Percentiles rank a stretch among this genome's conserved stretches.
phyloP scores from a whole-genome alignment of 441 rosid species.

The Erodium trifolium region DNA sequence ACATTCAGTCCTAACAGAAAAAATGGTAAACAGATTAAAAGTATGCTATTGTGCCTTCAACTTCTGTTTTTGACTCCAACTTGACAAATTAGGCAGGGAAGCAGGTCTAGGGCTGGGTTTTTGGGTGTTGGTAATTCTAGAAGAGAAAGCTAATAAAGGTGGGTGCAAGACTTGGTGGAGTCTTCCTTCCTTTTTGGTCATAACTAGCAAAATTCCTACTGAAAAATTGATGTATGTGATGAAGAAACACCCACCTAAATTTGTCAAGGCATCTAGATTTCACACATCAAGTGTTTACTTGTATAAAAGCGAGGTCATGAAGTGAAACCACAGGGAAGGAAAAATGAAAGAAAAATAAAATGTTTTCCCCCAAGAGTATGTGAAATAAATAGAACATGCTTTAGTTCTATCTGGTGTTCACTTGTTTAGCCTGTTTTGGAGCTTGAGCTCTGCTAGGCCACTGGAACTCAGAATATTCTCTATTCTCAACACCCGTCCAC shows the following conservation, averaged over 20 bases:
- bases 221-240: not conserved
- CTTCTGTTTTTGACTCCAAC: too few relatives aligned
- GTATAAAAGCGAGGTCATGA: not conserved
- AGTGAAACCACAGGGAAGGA: not conserved
- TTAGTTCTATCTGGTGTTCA: not conserved
- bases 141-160: not conserved
- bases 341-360: not conserved
- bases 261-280: not conserved
- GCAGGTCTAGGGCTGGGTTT: too few relatives aligned
- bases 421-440: not conserved
- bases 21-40: too few relatives aligned
- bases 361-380: not conserved
- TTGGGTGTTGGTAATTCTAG: not conserved
- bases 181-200: not conserved
- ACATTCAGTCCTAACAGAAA: too few relatives aligned
- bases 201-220: not conserved
- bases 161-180: not conserved
- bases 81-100: too few relatives aligned
- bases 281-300: not conserved
- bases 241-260: not conserved
- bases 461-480: not conserved
- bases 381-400: not conserved
- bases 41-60: too few relatives aligned
- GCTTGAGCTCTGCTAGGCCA: not conserved
- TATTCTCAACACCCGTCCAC: not conserved